Conservation (phyloP, 2,329 filamentous ascomycete species). For the Sarocladium oryzae region DNA sequence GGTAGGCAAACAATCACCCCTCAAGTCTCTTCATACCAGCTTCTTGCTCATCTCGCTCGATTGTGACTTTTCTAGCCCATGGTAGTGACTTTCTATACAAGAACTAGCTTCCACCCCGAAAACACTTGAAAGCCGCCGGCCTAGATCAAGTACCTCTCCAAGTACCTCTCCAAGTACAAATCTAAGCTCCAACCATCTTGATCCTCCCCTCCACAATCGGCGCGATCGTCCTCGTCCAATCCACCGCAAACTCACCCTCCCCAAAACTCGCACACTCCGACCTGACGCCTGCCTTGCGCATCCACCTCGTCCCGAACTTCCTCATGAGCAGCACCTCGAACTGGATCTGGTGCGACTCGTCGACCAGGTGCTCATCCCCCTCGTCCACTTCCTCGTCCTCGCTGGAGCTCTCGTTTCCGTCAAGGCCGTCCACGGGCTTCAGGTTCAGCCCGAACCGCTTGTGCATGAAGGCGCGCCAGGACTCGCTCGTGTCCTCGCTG, state of each 20-base stretch:
- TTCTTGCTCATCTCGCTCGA: no score
- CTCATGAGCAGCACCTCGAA: constrained; percentile 58
- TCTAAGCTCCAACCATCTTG: constrained; percentile 28
- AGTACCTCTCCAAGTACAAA: no score
- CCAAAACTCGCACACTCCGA: constrained; percentile 48
- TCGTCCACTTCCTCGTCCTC: constrained; percentile 27
- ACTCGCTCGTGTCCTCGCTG: constrained; percentile 17
- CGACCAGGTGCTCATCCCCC: constrained; percentile 18
- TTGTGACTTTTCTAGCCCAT: no score
- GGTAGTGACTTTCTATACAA: no score
- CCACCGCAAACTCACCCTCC: constrained; percentile 53
- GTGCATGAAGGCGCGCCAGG: constrained; percentile 31
- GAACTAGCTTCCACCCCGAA: no score
- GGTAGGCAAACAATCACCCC: no score
- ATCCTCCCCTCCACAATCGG: constrained; percentile 76
- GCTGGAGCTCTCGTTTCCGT: constrained; percentile 39
- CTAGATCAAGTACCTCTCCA: no score
- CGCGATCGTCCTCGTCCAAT: constrained; percentile 76
- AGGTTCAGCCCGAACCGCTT: constrained; percentile 27
- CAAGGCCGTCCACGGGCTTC: constrained; percentile 24
- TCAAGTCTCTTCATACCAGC: no score
- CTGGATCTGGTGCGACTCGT: constrained; percentile 33
- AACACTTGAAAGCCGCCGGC: no score
- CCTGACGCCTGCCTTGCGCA: constrained; percentile 57
- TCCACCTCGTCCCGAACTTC: constrained; percentile 68